These are phyloP conservation scores for Chalciporus sp. DNA, from an alignment of 1,284 basidiomycete genomes.

Conservation along the genomic window DNA sequence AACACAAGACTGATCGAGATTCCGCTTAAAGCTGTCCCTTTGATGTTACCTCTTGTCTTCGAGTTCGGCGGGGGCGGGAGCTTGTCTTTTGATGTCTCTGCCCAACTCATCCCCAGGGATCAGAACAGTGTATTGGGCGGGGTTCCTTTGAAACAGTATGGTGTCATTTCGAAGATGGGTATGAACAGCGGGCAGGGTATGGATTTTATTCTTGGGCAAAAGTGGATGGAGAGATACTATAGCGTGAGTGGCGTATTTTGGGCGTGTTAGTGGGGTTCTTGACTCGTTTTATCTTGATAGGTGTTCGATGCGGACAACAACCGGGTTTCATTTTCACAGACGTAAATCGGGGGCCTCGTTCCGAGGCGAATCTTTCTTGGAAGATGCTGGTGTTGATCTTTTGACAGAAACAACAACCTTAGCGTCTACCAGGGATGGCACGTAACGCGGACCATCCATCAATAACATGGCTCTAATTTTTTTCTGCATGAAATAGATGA, in stretches of 20 bases:
- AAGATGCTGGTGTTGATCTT: too few relatives aligned
- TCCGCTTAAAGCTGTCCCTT: constrained; percentile 9
- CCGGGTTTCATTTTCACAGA: constrained; percentile 28
- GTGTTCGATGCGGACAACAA: constrained; percentile 26
- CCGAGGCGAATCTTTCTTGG: too few relatives aligned
- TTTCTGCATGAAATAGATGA: too few relatives aligned
- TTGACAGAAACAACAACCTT: too few relatives aligned
- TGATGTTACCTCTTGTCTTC: constrained; percentile 26
- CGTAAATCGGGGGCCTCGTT: too few relatives aligned
- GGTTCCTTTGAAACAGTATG: constrained; percentile 17
- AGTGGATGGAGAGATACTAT: constrained; percentile 35
- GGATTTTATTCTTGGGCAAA: constrained; percentile 30
- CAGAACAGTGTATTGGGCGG: constrained; percentile 24
- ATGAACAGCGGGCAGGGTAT: constrained; percentile 16
- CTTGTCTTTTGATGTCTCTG: constrained; percentile 23
- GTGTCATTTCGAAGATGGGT: constrained; percentile 14
- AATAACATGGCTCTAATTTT: too few relatives aligned
- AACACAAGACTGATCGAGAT: constrained; percentile 24
- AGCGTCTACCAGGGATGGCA: too few relatives aligned
- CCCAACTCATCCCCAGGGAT: constrained; percentile 26
- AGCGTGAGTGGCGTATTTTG: constrained; percentile 10
- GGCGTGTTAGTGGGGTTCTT: neutral
- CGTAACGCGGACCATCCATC: too few relatives aligned
- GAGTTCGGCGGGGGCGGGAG: constrained; percentile 11
- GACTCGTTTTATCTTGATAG: constrained; percentile 7